Percentiles rank a stretch among this genome's conserved stretches.
phyloP scores from a whole-genome alignment of 73 alveolate species.

The Paramecium biaurelia region DNA sequence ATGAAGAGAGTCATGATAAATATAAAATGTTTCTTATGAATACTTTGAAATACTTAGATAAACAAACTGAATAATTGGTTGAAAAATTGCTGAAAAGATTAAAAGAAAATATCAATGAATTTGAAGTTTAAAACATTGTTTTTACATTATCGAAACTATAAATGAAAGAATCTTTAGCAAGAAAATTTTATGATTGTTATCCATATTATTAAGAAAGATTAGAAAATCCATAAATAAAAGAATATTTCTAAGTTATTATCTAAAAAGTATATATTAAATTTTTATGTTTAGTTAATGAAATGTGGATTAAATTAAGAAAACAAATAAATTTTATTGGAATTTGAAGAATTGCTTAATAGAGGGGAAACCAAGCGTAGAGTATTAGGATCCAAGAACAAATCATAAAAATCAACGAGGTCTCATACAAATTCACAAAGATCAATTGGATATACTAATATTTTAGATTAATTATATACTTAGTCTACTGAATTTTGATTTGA shows the following conservation, averaged over 20 bases:
- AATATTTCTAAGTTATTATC: background rate
- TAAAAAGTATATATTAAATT: background rate
- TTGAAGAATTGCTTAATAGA: background rate
- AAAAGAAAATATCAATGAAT: background rate
- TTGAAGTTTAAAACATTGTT: background rate
- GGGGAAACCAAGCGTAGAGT: background rate
- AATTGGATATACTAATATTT: background rate
- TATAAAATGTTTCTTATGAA: background rate
- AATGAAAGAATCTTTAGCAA: background rate
- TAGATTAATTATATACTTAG: background rate
- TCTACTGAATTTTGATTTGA: background rate
- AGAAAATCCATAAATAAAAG: background rate
- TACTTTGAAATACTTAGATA: background rate
- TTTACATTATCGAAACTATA: background rate
- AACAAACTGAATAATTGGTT: background rate
- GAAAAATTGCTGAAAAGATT: background rate
- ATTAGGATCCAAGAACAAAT: background rate
- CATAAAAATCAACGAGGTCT: background rate
- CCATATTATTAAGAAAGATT: background rate
- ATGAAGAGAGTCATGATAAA: background rate
- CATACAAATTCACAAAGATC: background rate
- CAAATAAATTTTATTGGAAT: background rate
- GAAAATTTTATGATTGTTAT: background rate
- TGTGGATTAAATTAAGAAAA: background rate
- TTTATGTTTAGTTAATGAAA: background rate